Conservation (phyloP, 192 early-diverging fungal species). For the Haplosporangium gracile region DNA sequence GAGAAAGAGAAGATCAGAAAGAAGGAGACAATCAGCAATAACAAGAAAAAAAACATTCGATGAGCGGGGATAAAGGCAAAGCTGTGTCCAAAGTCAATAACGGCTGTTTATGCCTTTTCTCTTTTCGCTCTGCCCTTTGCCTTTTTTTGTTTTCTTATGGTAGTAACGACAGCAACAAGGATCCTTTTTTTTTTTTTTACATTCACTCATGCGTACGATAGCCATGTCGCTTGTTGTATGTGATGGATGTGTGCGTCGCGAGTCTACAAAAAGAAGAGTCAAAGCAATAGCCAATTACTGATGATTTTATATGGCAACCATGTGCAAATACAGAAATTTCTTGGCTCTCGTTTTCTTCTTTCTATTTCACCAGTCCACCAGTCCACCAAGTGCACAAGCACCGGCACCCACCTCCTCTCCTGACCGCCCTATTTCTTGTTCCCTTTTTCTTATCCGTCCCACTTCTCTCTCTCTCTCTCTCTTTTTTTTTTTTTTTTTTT, state of each 20-base stretch:
- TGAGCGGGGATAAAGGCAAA: not conserved
- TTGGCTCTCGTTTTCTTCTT: not conserved
- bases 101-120: no score
- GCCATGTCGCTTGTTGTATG: not conserved
- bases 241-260: not conserved
- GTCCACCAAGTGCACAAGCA: no score
- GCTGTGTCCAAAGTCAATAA: not conserved
- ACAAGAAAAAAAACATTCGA: not conserved
- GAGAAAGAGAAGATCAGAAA: conserved; percentile 3
- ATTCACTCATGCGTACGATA: not conserved
- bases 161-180: no score
- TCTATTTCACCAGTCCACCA: not conserved
- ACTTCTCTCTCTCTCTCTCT: no score
- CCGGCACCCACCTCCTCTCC: not conserved
- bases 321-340: not conserved
- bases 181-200: not conserved
- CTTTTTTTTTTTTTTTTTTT: not conserved
- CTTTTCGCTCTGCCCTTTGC: not conserved
- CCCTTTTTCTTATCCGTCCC: not conserved
- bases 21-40: not conserved
- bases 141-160: not conserved
- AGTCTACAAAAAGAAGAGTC: no score
- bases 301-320: not conserved
- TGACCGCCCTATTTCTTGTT: conserved; percentile 3
- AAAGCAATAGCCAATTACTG: no score